Base-by-base conservation (phyloP, 495 filamentous ascomycete species). In the Penicillium samsonianum region DNA sequence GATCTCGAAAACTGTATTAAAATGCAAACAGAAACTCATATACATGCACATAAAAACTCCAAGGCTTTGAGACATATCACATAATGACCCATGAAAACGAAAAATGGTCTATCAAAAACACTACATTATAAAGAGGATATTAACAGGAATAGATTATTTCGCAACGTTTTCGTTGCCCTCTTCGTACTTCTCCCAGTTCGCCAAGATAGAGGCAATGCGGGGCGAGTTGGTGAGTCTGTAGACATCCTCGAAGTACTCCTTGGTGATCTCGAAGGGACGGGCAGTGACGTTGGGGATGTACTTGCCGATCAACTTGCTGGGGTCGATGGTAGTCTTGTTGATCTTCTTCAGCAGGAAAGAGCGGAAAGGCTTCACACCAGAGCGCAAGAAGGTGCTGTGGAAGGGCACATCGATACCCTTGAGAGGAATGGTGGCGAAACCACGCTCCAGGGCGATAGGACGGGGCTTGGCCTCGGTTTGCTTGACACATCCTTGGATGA, bases 231-330 rank as follows among this genome's bases (percentile, higher is more conserved):
- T 98, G 62, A 98, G 78, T 35, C 82, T 81, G 76, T 96, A 97
- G 23, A 98, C 94, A 67, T 98, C 93, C 80, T 98, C 92, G 72
- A 98, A 98, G 78, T 98, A 98, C 73, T 96, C 95, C 81, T 95
- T 96, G 19, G 90, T 92, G 45, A 98, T 81, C 70, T 94, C 89
- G 72, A 98, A 98, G 16, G 94, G 94, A 67, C 86, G 85, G 31
- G 94, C 94, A 16, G 94, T 98, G 50, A 98, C 94, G 71, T 98
- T 98, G 61, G 94, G 94, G 58, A 98, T 97, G 78, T 98, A 98
- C 79, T 98, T 98, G 54, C 94, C 95, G 62, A 98, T 77, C 63
- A 98, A 75, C 78, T 98, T 98, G 77, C 88, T 86, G 16, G 94
- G 94, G 67, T 98, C 94, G 69, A 98, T 98, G 42, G 88, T 93